Evolutionary conservation across 768 basidiomycete species (phyloP).

Genomic region (button mushroom (Agaricus bisporus)): DNA sequence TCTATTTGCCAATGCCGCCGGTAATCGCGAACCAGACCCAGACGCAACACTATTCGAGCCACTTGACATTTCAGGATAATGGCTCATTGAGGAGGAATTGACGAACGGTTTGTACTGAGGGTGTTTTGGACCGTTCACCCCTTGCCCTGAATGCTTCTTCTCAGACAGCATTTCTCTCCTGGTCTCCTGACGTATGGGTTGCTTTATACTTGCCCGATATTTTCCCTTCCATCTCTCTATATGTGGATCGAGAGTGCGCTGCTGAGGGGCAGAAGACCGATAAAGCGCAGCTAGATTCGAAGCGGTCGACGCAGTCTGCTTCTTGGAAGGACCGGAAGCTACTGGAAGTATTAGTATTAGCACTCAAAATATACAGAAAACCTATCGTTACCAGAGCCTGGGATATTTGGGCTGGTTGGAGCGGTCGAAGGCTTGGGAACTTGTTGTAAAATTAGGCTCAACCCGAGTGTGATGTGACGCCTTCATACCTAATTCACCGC

Average conservation of each 20-base stretch:
- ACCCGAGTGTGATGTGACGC: background rate
- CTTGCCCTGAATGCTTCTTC: too few relatives aligned
- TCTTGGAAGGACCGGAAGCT: background rate
- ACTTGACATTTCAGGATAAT: too few relatives aligned
- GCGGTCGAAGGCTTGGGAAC: background rate
- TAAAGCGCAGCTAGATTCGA: conserved; percentile 3
- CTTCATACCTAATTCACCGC: background rate
- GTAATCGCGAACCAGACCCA: too few relatives aligned
- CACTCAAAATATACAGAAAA: too few relatives aligned
- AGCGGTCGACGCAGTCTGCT: background rate
- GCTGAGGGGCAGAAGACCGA: too few relatives aligned
- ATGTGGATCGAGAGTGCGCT: background rate
- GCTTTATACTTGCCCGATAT: background rate
- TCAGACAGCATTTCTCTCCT: too few relatives aligned
- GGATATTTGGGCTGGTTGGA: background rate
- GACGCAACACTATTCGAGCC: too few relatives aligned
- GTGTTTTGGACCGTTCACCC: too few relatives aligned
- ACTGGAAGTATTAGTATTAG: background rate
- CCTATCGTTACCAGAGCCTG: background rate
- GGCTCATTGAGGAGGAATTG: too few relatives aligned
- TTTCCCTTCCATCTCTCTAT: background rate
- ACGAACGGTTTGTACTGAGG: too few relatives aligned
- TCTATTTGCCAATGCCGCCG: background rate
- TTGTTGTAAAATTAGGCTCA: too few relatives aligned
- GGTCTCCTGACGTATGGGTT: too few relatives aligned